Percentiles rank a stretch among this genome's conserved stretches.
Evolutionary conservation across 805 yeast species (phyloP).

Genomic region (Maudiozyma bulderi): DNA sequence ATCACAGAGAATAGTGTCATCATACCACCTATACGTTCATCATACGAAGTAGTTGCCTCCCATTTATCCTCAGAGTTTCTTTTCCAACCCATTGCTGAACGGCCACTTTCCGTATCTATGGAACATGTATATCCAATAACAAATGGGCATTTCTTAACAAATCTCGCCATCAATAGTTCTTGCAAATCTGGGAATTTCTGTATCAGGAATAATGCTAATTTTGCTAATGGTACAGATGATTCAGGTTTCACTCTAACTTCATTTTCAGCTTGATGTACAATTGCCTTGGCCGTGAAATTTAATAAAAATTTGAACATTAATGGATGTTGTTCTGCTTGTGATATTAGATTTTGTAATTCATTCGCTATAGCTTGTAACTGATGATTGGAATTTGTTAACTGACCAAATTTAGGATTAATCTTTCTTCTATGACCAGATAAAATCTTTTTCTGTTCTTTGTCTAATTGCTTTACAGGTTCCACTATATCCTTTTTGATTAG

Average conservation of each 20-base stretch:
- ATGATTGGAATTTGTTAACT: constrained; percentile 58
- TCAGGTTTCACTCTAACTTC: constrained; percentile 75
- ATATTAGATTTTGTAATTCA: constrained; percentile 44
- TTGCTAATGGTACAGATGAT: constrained; percentile 72
- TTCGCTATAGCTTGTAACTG: constrained; percentile 47
- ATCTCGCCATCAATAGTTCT: constrained; percentile 52
- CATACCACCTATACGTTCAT: constrained; percentile 83
- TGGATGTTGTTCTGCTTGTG: constrained; percentile 36
- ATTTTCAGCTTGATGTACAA: constrained; percentile 85
- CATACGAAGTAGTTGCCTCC: constrained; percentile 57
- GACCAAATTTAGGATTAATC: constrained; percentile 86
- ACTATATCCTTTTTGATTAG: constrained; percentile 55
- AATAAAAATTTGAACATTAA: constrained; percentile 63
- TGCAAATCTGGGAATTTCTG: constrained; percentile 36
- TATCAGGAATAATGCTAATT: constrained; percentile 48
- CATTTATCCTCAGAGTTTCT: constrained; percentile 34
- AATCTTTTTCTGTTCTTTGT: constrained; percentile 44
- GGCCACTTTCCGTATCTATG: constrained; percentile 73
- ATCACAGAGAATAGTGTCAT: constrained; percentile 70
- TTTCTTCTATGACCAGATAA: constrained; percentile 57
- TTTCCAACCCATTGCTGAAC: constrained; percentile 83
- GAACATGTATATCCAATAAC: constrained; percentile 73
- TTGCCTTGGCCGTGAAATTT: constrained; percentile 75
- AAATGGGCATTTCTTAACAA: constrained; percentile 84
- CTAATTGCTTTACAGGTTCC: constrained; percentile 38